phyloP scores from a whole-genome alignment of 495 filamentous ascomycete genomes.

The Neurospora sp. region DNA sequence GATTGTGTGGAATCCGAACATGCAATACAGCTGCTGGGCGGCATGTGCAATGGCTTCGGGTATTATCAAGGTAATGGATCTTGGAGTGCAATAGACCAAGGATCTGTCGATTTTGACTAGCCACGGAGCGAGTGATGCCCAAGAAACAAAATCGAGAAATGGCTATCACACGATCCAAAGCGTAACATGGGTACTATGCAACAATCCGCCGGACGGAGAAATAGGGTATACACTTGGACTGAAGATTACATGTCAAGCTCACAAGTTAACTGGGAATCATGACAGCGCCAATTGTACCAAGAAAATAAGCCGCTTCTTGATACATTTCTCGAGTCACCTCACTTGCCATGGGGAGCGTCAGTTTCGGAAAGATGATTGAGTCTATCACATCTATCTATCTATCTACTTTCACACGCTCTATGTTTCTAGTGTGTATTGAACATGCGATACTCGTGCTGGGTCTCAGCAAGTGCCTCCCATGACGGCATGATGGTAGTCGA shows the following conservation, averaged over 20 bases:
- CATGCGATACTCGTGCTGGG: background rate
- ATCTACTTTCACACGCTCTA: background rate
- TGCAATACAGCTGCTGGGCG: slow-evolving; percentile 41
- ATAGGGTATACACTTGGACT: background rate
- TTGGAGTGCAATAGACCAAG: slow-evolving; percentile 25
- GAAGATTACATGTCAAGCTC: background rate
- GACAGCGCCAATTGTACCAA: background rate
- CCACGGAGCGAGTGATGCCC: background rate
- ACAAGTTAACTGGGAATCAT: background rate
- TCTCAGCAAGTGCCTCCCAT: slow-evolving; percentile 24
- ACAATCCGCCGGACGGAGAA: background rate
- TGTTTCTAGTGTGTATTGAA: background rate
- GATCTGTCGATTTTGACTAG: background rate
- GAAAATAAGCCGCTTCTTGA: background rate
- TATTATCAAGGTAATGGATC: slow-evolving; percentile 35
- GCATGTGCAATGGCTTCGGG: slow-evolving; percentile 42
- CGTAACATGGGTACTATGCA: background rate
- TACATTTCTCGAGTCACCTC: no score
- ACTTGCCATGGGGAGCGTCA: background rate
- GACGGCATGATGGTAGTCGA: slow-evolving; percentile 37
- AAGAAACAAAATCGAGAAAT: background rate
- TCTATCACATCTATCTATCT: background rate
- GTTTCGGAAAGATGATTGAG: background rate
- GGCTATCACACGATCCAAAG: background rate
- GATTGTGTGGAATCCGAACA: slow-evolving; percentile 39